Evolutionary conservation across 768 basidiomycete genomes (phyloP), one percentile per base, ranked within the genome.

Genomic region (Cystofilobasidium bisporidii): DNA sequence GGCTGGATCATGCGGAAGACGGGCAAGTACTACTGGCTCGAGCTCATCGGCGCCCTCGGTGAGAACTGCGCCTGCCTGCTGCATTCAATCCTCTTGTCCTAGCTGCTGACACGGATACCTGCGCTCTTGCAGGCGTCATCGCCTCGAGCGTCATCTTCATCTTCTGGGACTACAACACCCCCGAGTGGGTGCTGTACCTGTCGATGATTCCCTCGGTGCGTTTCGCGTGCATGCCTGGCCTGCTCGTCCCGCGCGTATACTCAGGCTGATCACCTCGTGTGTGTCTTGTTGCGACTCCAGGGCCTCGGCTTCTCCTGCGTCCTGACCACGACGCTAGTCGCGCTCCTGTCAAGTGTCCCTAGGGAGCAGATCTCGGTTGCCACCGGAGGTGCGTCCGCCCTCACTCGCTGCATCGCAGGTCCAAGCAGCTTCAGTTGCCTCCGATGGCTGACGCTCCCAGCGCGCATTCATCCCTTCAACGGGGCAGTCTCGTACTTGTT

Each of bases 351-450:
- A 87, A 93, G 47, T 80, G 83, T 69, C 85, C 86, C 73, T 83
- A 87, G 67, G 11, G 55, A 65, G 18, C 40, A 61, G 45, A 72
- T 73, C 18, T 73, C 75, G 15, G 85, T 94, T 50, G 90, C 89
- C 61, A 93, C 87, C 40, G 91, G 91, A 76, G 88, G 91, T 92
- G 78, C 79, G 87, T 80, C n/a, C n/a, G n/a, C n/a, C n/a, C n/a
- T n/a, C n/a, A n/a, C n/a, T n/a, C n/a, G n/a, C n/a, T n/a, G n/a
- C n/a, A n/a, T n/a, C n/a, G n/a, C n/a, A n/a, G n/a, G n/a, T n/a
- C n/a, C n/a, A n/a, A n/a, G n/a, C n/a, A n/a, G n/a, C n/a, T n/a
- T n/a, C n/a, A n/a, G n/a, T n/a, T n/a, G n/a, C n/a, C n/a, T n/a
- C n/a, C n/a, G n/a, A n/a, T n/a, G n/a, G n/a, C n/a, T n/a, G n/a